Evolutionary conservation across 805 yeast species (phyloP).

Genomic region (Nakazawaea pomicola): DNA sequence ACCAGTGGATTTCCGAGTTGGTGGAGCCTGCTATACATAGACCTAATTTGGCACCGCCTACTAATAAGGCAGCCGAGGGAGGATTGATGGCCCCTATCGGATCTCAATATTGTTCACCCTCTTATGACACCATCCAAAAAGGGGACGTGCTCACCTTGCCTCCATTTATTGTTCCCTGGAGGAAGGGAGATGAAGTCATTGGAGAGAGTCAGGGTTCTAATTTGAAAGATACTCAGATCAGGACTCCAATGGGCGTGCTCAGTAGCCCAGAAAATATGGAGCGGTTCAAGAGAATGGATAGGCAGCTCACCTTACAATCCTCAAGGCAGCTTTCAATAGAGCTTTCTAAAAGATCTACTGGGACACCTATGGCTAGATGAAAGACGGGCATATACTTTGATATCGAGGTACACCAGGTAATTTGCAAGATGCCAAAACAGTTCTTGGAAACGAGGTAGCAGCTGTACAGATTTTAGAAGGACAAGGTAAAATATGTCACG

Average conservation of each 20-base stretch:
- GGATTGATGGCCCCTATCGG: background rate
- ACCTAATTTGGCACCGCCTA: background rate
- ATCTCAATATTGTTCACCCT: background rate
- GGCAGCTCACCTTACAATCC: background rate
- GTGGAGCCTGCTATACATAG: background rate
- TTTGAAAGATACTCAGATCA: slow-evolving; percentile 6
- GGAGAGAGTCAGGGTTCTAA: slow-evolving; percentile 5
- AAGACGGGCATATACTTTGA: no score
- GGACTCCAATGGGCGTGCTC: slow-evolving; percentile 8
- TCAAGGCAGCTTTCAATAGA: no score
- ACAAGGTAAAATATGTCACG: no score
- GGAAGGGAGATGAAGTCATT: slow-evolving; percentile 3
- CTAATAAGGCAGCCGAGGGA: background rate
- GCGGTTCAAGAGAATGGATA: background rate
- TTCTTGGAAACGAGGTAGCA: no score
- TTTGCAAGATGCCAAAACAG: no score
- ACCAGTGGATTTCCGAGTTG: background rate
- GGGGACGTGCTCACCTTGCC: background rate
- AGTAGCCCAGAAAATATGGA: background rate
- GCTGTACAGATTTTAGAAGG: no score
- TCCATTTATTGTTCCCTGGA: background rate
- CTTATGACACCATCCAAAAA: background rate
- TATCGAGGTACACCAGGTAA: no score
- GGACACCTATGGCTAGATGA: no score
- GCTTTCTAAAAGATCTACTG: no score